phyloP scores from a whole-genome alignment of 768 basidiomycete species.

The Hydnum rufescens region DNA sequence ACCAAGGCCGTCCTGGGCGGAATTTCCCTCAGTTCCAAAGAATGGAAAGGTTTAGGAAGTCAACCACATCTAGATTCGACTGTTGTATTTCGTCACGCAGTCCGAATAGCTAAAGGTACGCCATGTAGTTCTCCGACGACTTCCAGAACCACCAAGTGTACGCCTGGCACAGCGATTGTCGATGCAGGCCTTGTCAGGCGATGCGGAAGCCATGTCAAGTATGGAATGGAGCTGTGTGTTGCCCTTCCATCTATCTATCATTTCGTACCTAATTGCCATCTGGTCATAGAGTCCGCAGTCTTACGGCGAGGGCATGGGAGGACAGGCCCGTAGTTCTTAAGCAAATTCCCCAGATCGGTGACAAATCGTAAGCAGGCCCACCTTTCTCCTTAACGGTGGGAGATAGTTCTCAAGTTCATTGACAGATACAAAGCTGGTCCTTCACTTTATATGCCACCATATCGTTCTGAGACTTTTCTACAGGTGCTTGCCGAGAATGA shows the following conservation, averaged over 20 bases:
- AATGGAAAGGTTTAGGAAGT: constrained; percentile 52
- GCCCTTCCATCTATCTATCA: neutral
- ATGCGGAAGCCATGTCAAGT: constrained; percentile 45
- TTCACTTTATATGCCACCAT: neutral
- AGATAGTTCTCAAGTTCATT: neutral
- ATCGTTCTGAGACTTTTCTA: constrained; percentile 2
- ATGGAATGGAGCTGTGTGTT: constrained; percentile 27
- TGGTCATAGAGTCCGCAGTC: constrained; percentile 35
- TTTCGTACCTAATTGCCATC: constrained; percentile 1
- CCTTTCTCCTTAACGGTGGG: no score
- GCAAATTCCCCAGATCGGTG: constrained; percentile 80
- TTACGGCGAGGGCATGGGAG: constrained; percentile 83
- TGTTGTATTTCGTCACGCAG: constrained; percentile 51
- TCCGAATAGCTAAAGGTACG: constrained; percentile 56
- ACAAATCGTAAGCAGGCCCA: constrained; percentile 50
- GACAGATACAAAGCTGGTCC: neutral
- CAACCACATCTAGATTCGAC: constrained; percentile 53
- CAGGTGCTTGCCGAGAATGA: constrained; percentile 61
- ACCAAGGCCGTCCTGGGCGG: constrained; percentile 49
- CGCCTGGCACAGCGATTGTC: constrained; percentile 35
- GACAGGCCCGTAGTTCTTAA: constrained; percentile 64
- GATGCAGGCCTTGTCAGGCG: constrained; percentile 52
- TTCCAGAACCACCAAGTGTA: neutral
- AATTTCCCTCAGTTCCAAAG: constrained; percentile 43
- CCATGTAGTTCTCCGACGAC: neutral